Base-by-base conservation (phyloP, 1,284 basidiomycete species). In the Ceratobasidium sp. region DNA sequence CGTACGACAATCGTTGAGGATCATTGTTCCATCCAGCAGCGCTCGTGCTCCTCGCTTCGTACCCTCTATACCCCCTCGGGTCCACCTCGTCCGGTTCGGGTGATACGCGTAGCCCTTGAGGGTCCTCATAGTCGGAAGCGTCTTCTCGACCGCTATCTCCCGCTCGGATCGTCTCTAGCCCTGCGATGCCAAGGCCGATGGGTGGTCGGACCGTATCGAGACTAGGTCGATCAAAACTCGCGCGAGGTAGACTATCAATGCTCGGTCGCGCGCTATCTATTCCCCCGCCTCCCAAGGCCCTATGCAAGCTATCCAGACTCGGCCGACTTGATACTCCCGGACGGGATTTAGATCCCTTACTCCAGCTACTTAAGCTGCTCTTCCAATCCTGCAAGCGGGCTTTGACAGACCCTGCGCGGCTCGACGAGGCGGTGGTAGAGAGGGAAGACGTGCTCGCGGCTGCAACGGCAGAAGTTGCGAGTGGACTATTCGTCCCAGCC, bases 341-440 rank as follows among this genome's bases (percentile, higher is more conserved):
- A 2, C 71, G 71, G n/a, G 46, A 33, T 33, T 33, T 33, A 33
- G 33, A 33, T 33, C 44, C 44, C 44, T 75, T 75, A 13, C 59
- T 64, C 71, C 71, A 75, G 59, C 71, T 75, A 1, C 71, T 61
- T 28, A 75, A 54, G 33, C 59, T 64, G 23, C 59, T 64, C 42
- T 75, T 75, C 71, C 71, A 75, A 20, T 75, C 71, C 15, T 46
- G 59, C 13, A 75, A 20, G 20, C 71, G 71, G 3, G 71, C 71
- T 38, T 75, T 75, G 59, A 75, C 71, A n/a, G 70, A 73, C 3
- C 61, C 61, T 1, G 38, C 61, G 40, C 56, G 69, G 15, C 42
- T 56, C 5, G 71, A 64, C 4, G 71, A 65, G 4, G 71, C 71
- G 20, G 61, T 64, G 10, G 71, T 64, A 23, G 71, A 61, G 20